Percentiles rank a stretch among this genome's conserved stretches.
Conservation (phyloP, 2,329 filamentous ascomycete genomes). For the Waltergamsia citrina region DNA sequence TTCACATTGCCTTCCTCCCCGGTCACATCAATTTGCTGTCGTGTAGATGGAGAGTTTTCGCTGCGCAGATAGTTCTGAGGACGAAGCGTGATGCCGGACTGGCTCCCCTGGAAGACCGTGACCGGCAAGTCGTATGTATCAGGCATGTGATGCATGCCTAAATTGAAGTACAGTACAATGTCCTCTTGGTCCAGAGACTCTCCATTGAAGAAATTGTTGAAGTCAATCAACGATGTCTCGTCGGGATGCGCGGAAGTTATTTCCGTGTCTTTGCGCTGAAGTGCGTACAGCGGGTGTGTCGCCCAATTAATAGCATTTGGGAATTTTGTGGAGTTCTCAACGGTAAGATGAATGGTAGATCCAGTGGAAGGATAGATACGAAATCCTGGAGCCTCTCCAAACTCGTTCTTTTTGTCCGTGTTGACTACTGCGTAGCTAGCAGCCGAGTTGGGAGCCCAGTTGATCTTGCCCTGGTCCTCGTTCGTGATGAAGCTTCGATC, state of each 20-base stretch:
- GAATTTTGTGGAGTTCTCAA: constrained; percentile 35
- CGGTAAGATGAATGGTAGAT: constrained; percentile 27
- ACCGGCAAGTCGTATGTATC: constrained; percentile 39
- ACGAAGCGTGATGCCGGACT: constrained; percentile 5
- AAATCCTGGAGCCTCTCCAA: constrained; percentile 43
- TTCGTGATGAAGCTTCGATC: constrained; percentile 27
- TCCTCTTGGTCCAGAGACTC: constrained; percentile 25
- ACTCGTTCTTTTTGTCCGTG: constrained; percentile 33
- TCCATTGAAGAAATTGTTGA: constrained; percentile 33
- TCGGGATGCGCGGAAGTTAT: constrained; percentile 31
- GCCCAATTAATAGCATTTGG: constrained; percentile 37
- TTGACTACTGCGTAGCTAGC: constrained; percentile 43
- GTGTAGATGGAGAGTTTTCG: constrained; percentile 3
- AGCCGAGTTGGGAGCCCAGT: constrained; percentile 36
- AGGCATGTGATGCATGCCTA: constrained; percentile 49
- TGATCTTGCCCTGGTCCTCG: constrained; percentile 32
- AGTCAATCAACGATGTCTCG: constrained; percentile 38
- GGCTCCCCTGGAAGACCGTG: constrained; percentile 16
- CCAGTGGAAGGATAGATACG: constrained; percentile 18
- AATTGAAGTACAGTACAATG: constrained; percentile 40
- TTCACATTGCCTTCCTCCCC: neutral
- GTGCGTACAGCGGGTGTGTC: constrained; percentile 39
- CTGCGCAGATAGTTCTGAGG: constrained; percentile 5
- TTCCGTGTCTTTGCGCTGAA: constrained; percentile 42
- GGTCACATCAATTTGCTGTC: constrained; percentile 5